Evolutionary conservation across 371 early-diverging fungal species (phyloP).

Genomic region (Mortierella sp.): DNA sequence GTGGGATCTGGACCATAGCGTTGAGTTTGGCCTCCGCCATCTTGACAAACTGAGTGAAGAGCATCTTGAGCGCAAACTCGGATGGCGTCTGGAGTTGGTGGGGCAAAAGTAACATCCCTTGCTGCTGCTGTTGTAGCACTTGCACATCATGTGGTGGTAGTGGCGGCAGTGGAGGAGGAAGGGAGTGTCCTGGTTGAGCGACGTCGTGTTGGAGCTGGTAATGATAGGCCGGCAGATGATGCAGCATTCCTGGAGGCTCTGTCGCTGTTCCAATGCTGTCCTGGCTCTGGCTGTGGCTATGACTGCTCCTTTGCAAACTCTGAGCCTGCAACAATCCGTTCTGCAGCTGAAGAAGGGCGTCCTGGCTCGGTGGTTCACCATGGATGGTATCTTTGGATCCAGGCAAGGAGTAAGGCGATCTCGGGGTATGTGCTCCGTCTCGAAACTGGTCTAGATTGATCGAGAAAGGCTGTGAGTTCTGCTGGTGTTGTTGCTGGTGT

Average conservation of each 20-base stretch:
- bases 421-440: slow-evolving; percentile 47
- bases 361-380: slow-evolving; percentile 26
- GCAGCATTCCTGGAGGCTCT: slow-evolving; percentile 28
- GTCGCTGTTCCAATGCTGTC: slow-evolving; percentile 43
- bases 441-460: slow-evolving; percentile 21
- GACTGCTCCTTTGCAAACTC: slow-evolving; percentile 27
- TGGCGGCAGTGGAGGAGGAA: neutral
- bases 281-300: slow-evolving; percentile 52
- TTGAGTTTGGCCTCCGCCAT: slow-evolving; percentile 68
- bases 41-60: slow-evolving; percentile 69
- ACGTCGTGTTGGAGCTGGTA: slow-evolving; percentile 35
- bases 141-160: neutral
- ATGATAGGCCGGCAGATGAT: slow-evolving; percentile 28
- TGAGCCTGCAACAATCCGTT: slow-evolving; percentile 23
- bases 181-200: slow-evolving; percentile 38
- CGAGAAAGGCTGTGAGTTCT: slow-evolving; percentile 10
- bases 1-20: slow-evolving; percentile 56
- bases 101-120: slow-evolving; percentile 14
- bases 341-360: slow-evolving; percentile 22
- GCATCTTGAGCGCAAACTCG: slow-evolving; percentile 62
- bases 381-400: slow-evolving; percentile 29
- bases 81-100: slow-evolving; percentile 62
- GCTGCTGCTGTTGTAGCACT: slow-evolving; percentile 18
- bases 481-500: slow-evolving; percentile 18
- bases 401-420: slow-evolving; percentile 38